Percentiles rank a stretch among this genome's conserved stretches.
These are phyloP conservation scores for Lycium ferocissimum DNA, from an alignment of 257 asterid genomes.

Conservation along the genomic window DNA sequence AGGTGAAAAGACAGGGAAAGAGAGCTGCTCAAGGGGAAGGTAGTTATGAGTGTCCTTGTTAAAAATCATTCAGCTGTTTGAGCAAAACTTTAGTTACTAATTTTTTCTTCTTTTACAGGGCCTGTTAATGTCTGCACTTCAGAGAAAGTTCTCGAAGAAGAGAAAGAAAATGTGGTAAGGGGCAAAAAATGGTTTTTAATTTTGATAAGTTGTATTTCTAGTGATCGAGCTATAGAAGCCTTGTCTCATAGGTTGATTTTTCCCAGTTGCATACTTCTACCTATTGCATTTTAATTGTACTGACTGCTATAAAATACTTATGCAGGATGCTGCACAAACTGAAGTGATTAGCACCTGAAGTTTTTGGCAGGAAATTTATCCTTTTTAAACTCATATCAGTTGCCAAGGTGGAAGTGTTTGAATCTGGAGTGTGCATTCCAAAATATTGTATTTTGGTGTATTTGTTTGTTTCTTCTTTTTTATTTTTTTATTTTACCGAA, in stretches of 20 bases:
- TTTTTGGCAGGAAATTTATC: conserved; percentile 7
- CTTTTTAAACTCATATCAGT: background rate
- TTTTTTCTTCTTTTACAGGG: conserved; percentile 45
- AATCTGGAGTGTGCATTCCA: background rate
- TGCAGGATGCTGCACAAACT: conserved; percentile 50
- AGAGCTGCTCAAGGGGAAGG: conserved; percentile 60
- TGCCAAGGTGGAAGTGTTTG: background rate
- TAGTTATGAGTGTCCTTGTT: conserved; percentile 23
- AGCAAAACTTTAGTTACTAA: background rate
- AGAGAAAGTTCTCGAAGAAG: conserved; percentile 59
- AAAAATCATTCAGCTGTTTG: conserved; percentile 3
- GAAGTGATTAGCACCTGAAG: conserved; percentile 42
- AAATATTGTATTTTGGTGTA: conserved; percentile 9
- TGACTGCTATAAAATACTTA: background rate
- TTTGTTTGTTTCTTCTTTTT: background rate
- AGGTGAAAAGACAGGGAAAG: conserved; percentile 64
- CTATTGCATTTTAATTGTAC: background rate
- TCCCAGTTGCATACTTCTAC: background rate
- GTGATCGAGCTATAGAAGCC: background rate
- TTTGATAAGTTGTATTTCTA: conserved; percentile 7
- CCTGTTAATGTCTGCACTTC: conserved; percentile 45
- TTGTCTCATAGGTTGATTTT: background rate
- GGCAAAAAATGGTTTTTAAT: background rate
- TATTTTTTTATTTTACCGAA: background rate
- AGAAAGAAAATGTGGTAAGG: conserved; percentile 84